A percentile compares a stretch with the other conserved stretches of the same genome.
Conservation (phyloP, 1,284 basidiomycete genomes). For the Puccinia novopanici region DNA sequence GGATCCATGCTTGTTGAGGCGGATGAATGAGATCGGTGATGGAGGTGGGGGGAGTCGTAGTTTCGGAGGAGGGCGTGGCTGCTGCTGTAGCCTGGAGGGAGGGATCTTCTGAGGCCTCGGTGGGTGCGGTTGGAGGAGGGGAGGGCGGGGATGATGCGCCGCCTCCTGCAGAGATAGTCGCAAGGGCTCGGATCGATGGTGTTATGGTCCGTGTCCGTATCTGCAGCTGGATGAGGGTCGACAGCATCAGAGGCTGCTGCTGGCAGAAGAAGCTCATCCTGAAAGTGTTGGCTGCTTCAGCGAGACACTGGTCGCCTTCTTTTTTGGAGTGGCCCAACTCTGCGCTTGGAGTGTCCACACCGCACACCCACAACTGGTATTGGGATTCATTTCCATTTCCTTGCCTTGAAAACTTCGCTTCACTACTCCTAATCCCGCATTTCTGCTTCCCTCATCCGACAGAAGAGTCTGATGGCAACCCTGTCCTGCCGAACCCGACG, state of each 20-base stretch:
- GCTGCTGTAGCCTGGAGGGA: not conserved
- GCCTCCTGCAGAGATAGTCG: not conserved
- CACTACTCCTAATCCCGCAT: no score
- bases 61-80: not conserved
- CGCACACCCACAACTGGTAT: no score
- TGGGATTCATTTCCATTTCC: no score
- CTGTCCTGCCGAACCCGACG: no score
- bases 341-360: no score
- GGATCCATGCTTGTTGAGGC: conserved; percentile 68
- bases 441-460: no score
- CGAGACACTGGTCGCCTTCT: no score
- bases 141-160: no score
- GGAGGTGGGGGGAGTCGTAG: not conserved
- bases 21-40: conserved; percentile 20
- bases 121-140: not conserved
- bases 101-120: not conserved
- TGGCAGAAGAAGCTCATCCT: conserved; percentile 11
- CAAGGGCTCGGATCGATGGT: not conserved
- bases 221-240: not conserved
- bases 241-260: conserved; percentile 4
- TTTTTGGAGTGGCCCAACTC: no score
- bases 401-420: no score
- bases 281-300: no score
- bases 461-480: no score
- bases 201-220: not conserved